A percentile compares a stretch with the other conserved stretches of the same genome.
phyloP scores from a whole-genome alignment of 2,329 filamentous ascomycete species.

The Aspergillus tanneri region DNA sequence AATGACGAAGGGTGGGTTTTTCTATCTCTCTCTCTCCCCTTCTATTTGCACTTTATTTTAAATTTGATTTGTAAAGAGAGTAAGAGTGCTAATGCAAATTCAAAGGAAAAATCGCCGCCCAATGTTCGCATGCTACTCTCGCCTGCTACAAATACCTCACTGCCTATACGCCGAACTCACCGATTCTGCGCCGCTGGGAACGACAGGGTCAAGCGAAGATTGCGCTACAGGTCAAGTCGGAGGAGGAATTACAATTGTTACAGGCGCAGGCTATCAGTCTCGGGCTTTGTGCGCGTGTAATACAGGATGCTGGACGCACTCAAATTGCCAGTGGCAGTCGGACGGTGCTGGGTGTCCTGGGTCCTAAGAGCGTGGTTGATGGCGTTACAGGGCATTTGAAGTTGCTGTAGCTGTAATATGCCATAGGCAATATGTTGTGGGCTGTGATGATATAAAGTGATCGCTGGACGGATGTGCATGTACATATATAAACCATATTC shows the following conservation, averaged over 20 bases:
- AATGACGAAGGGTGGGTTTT: slow-evolving; percentile 83
- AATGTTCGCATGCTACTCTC: slow-evolving; percentile 92
- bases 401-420: slow-evolving; percentile 65
- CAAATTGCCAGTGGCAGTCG: slow-evolving; percentile 92
- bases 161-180: slow-evolving; percentile 51
- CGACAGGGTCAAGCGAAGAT: slow-evolving; percentile 85
- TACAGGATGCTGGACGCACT: slow-evolving; percentile 92
- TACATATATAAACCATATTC: not conserved
- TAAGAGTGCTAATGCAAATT: not conserved
- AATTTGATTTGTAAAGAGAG: not conserved
- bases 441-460: too few species aligned
- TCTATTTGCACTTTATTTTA: slow-evolving; percentile 6
- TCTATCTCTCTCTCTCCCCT: slow-evolving; percentile 3
- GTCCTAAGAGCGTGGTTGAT: slow-evolving; percentile 83
- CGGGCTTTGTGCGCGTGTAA: slow-evolving; percentile 83
- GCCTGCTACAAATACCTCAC: slow-evolving; percentile 90
- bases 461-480: not conserved
- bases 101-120: slow-evolving; percentile 94
- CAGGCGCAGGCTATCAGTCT: slow-evolving; percentile 78
- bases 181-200: slow-evolving; percentile 82
- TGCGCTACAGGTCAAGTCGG: slow-evolving; percentile 80
- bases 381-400: slow-evolving; percentile 81
- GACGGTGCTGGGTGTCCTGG: slow-evolving; percentile 82
- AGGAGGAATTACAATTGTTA: slow-evolving; percentile 74
- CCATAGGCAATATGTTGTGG: too few species aligned